phyloP scores from a whole-genome alignment of 352 stramenopile genomes.

The Blastocystis sp. region DNA sequence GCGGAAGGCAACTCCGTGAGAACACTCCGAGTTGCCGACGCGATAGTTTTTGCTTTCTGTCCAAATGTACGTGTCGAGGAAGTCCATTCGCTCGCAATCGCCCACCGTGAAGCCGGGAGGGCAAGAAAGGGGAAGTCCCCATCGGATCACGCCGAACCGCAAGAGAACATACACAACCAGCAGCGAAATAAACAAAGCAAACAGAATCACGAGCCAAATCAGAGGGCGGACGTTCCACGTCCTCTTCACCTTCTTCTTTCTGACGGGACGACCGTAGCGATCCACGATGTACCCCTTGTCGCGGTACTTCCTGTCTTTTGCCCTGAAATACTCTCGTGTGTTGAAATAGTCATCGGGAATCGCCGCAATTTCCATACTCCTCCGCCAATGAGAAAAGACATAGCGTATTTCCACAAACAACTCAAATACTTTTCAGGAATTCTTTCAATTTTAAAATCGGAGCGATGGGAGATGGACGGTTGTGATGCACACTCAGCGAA shows the following conservation, averaged over 20 bases:
- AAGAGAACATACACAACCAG: constrained; percentile 5
- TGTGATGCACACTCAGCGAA: background rate
- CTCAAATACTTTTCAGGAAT: too few species aligned
- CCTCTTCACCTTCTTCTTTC: constrained; percentile 15
- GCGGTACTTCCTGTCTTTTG: background rate
- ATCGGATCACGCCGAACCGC: background rate
- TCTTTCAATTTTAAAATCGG: too few species aligned
- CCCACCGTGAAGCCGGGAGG: background rate
- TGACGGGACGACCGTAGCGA: background rate
- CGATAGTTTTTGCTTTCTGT: background rate
- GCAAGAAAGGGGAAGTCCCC: background rate
- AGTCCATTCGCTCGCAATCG: constrained; percentile 35
- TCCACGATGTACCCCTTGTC: background rate
- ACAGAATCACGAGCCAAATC: background rate
- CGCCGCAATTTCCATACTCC: constrained; percentile 18
- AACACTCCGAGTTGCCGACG: background rate
- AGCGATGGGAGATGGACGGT: too few species aligned
- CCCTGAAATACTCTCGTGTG: background rate
- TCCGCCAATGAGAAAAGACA: too few species aligned
- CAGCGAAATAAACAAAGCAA: background rate
- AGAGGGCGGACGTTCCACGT: background rate
- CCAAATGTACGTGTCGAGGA: constrained; percentile 43
- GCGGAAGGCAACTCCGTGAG: constrained; percentile 21
- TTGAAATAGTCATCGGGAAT: constrained; percentile 50
- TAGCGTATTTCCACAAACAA: too few species aligned